phyloP scores from a whole-genome alignment of 1,284 basidiomycete species.

The Ganoderma lingzhi region DNA sequence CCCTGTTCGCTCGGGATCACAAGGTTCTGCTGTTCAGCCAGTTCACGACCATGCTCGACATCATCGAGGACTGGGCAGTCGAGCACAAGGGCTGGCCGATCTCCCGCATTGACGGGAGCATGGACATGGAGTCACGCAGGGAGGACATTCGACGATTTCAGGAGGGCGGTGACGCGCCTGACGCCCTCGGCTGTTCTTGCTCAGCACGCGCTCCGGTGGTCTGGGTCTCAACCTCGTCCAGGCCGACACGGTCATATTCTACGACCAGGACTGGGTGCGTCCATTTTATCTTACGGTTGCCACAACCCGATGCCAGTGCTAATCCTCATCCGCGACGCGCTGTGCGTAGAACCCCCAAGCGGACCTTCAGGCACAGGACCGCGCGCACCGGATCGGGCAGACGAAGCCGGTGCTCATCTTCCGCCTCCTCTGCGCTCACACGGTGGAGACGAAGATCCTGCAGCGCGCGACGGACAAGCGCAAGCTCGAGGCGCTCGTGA shows the following conservation, averaged over 20 bases:
- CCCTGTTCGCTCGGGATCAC: slow-evolving; percentile 84
- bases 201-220: slow-evolving; percentile 94
- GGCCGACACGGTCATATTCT: slow-evolving; percentile 95
- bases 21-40: slow-evolving; percentile 96
- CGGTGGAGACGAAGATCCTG: slow-evolving; percentile 93
- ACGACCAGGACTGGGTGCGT: slow-evolving; percentile 92
- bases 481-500: slow-evolving; percentile 92
- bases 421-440: slow-evolving; percentile 87
- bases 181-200: slow-evolving; percentile 86
- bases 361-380: slow-evolving; percentile 96
- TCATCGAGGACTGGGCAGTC: slow-evolving; percentile 92
- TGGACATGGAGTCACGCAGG: slow-evolving; percentile 80
- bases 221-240: slow-evolving; percentile 92
- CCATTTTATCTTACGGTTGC: neutral
- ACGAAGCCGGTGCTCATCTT: slow-evolving; percentile 90
- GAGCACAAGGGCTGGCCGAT: slow-evolving; percentile 84
- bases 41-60: slow-evolving; percentile 96
- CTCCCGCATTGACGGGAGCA: slow-evolving; percentile 92
- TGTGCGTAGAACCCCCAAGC: slow-evolving; percentile 89
- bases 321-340: neutral
- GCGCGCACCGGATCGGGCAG: slow-evolving; percentile 96
- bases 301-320: neutral
- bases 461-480: slow-evolving; percentile 89
- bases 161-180: slow-evolving; percentile 65
- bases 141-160: slow-evolving; percentile 91